Conservation (phyloP, 495 filamentous ascomycete genomes). For the Darksidea phi region DNA sequence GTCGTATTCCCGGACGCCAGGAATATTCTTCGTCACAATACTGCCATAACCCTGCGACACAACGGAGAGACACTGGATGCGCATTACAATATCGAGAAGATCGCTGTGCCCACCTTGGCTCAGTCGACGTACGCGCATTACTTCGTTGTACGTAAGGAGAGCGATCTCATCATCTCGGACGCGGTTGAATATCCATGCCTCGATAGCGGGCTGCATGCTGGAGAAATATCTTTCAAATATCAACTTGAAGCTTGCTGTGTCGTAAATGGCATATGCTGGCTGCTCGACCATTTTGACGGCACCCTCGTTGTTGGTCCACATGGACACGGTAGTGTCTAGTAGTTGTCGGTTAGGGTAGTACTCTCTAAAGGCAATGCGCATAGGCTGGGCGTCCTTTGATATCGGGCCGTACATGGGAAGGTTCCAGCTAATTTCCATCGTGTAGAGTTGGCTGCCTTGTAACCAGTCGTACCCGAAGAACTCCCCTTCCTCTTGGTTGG, state of each 20-base stretch:
- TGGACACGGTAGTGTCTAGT: slow-evolving; percentile 13
- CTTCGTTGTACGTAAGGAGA: slow-evolving; percentile 26
- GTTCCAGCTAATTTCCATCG: slow-evolving; percentile 27
- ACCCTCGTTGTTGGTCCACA: slow-evolving; percentile 24
- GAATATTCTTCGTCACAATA: slow-evolving; percentile 17
- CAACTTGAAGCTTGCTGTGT: slow-evolving; percentile 10
- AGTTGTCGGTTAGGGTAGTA: slow-evolving; percentile 14
- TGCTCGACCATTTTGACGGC: slow-evolving; percentile 8
- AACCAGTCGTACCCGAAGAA: slow-evolving; percentile 15
- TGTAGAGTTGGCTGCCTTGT: background rate
- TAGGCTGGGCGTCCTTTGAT: background rate
- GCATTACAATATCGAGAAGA: slow-evolving; percentile 25
- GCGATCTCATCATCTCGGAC: slow-evolving; percentile 21
- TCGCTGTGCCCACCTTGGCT: background rate
- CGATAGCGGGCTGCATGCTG: slow-evolving; percentile 11
- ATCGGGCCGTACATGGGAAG: slow-evolving; percentile 26
- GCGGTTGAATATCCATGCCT: slow-evolving; percentile 17
- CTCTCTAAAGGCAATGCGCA: slow-evolving; percentile 7
- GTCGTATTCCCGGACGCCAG: slow-evolving; percentile 22
- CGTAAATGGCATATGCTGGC: slow-evolving; percentile 32
- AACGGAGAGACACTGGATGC: slow-evolving; percentile 26
- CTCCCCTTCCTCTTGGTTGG: slow-evolving; percentile 18
- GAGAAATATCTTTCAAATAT: slow-evolving; percentile 13
- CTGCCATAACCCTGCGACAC: slow-evolving; percentile 36
- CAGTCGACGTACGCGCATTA: slow-evolving; percentile 4